Evolutionary conservation across 2,329 filamentous ascomycete genomes (phyloP).

Genomic region (Neofusicoccum kwambonambiense): DNA sequence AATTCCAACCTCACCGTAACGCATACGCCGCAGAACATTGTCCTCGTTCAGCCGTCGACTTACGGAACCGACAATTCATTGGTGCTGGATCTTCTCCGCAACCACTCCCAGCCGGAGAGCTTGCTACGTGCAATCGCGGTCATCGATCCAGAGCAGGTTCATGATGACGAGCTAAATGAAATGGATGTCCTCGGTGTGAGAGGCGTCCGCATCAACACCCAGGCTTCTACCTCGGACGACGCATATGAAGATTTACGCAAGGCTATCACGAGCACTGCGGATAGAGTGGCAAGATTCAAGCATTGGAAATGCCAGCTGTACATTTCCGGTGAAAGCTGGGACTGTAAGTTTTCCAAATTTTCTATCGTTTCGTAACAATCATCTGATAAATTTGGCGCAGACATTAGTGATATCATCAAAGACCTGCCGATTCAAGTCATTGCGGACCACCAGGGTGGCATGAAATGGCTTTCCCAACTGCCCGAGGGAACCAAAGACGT

Average conservation of each 20-base stretch:
- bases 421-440: background rate
- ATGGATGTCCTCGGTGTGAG: background rate
- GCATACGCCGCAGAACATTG: background rate
- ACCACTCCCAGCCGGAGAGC: background rate
- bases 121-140: background rate
- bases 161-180: background rate
- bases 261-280: background rate
- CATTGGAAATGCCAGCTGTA: background rate
- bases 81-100: background rate
- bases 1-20: background rate
- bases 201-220: background rate
- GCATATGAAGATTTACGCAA: background rate
- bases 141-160: background rate
- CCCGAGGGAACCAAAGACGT: background rate
- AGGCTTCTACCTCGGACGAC: background rate
- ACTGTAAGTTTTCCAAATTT: background rate
- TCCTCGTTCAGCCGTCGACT: background rate
- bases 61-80: background rate
- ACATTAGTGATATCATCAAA: background rate
- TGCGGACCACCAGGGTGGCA: background rate
- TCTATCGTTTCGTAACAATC: too few relatives aligned
- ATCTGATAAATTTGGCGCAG: background rate
- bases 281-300: background rate
- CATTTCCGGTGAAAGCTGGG: background rate
- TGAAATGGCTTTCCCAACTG: background rate